Evolutionary conservation across 441 rosid genomes (phyloP).

Genomic region (Pelargonium fulgidum): DNA sequence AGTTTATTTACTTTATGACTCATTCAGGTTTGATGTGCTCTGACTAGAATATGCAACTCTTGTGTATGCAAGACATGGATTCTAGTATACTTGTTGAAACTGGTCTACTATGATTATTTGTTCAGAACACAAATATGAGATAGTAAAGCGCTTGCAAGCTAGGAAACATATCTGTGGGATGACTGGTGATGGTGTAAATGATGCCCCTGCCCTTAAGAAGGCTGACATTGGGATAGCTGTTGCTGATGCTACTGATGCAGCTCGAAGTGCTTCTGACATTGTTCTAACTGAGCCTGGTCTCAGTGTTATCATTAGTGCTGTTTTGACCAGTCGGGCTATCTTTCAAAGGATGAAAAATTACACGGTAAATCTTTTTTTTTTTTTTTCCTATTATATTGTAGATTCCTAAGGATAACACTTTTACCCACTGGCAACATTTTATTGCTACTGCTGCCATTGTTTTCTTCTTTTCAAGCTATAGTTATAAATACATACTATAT

Average conservation of each 20-base stretch:
- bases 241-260: slow-evolving; percentile 55
- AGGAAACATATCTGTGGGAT: slow-evolving; percentile 52
- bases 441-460: too few relatives aligned
- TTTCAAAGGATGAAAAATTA: slow-evolving; percentile 56
- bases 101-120: neutral
- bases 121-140: slow-evolving; percentile 48
- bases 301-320: slow-evolving; percentile 49
- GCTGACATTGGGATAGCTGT: slow-evolving; percentile 57
- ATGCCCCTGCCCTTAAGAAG: slow-evolving; percentile 52
- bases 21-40: too few relatives aligned
- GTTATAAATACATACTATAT: too few relatives aligned
- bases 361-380: slow-evolving; percentile 23
- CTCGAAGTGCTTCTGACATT: slow-evolving; percentile 53
- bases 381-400: too few relatives aligned
- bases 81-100: neutral
- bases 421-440: too few relatives aligned
- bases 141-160: slow-evolving; percentile 50
- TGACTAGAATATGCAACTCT: too few relatives aligned
- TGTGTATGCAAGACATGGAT: neutral
- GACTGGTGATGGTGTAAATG: slow-evolving; percentile 53
- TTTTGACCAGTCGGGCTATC: slow-evolving; percentile 43
- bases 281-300: slow-evolving; percentile 51
- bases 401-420: too few relatives aligned
- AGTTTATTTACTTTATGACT: too few relatives aligned
- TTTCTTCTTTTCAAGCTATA: too few relatives aligned